These are phyloP conservation scores for Arthroderma sp. DNA, from an alignment of 2,329 filamentous ascomycete species.

Conservation along the genomic window DNA sequence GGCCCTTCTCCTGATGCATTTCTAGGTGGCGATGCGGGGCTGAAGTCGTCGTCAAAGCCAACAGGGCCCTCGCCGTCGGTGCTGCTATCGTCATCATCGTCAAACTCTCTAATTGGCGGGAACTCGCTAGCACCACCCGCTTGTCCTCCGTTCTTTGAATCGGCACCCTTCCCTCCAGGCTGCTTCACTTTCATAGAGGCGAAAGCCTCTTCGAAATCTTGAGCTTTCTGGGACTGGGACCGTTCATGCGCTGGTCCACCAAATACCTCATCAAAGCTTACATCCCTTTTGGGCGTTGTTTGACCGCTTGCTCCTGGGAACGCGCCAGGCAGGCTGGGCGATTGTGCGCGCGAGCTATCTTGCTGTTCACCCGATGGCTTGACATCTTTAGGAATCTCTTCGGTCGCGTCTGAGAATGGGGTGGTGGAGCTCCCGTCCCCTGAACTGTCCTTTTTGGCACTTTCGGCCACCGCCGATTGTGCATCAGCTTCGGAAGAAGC, in stretches of 20 bases:
- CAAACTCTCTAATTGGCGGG: constrained; percentile 80
- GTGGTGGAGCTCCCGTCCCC: constrained; percentile 1
- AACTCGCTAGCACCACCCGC: constrained; percentile 52
- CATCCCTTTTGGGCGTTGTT: constrained; percentile 17
- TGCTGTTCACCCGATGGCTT: constrained; percentile 11
- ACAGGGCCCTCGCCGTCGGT: constrained; percentile 50
- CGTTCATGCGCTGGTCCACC: constrained; percentile 30
- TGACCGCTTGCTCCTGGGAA: constrained; percentile 22
- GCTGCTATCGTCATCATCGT: constrained; percentile 63
- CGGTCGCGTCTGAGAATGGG: not conserved
- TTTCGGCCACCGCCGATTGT: constrained; percentile 1
- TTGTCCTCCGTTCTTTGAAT: constrained; percentile 19
- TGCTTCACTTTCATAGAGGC: constrained; percentile 34
- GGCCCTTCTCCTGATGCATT: constrained; percentile 14
- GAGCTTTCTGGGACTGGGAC: constrained; percentile 33
- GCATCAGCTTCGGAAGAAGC: constrained; percentile 28
- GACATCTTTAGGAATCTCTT: not conserved
- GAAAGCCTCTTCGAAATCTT: constrained; percentile 36
- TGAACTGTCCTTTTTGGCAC: not conserved
- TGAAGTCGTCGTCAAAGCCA: constrained; percentile 90
- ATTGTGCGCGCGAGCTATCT: not conserved
- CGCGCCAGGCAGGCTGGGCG: constrained; percentile 33
- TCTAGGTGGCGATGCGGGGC: constrained; percentile 41
- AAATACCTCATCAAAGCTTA: constrained; percentile 35
- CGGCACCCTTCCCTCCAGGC: constrained; percentile 29